A percentile compares a stretch with the other conserved stretches of the same genome.
Conservation (phyloP, 257 asterid species). For the Echium plantagineum region DNA sequence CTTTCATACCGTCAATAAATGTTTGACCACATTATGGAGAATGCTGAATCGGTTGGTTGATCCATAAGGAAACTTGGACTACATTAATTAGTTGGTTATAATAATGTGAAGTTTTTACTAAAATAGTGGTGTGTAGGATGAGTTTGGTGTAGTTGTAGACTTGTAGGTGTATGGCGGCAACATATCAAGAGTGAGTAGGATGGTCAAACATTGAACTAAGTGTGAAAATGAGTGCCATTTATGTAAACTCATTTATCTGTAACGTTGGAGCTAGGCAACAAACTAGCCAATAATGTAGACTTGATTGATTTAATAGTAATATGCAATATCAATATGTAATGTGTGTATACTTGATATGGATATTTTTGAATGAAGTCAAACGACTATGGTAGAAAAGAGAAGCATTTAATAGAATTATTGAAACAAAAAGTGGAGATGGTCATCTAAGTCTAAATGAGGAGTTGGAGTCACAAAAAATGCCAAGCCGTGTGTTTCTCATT, state of each 20-base stretch:
- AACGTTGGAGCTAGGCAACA: neutral
- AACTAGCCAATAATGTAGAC: neutral
- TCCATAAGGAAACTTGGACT: neutral
- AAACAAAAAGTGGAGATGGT: neutral
- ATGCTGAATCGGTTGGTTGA: neutral
- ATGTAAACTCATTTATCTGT: neutral
- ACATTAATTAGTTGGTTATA: neutral
- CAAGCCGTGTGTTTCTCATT: neutral
- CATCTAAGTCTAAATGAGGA: neutral
- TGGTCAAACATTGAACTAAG: slow-evolving; percentile 19
- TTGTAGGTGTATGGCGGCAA: slow-evolving; percentile 35
- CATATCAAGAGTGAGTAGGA: neutral
- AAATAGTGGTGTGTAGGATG: slow-evolving; percentile 6
- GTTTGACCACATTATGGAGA: neutral
- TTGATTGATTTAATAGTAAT: neutral
- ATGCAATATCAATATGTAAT: too few species aligned
- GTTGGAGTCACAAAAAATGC: neutral
- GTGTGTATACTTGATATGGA: neutral
- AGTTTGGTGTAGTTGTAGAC: slow-evolving; percentile 17
- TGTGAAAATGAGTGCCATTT: slow-evolving; percentile 1
- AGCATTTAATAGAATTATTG: neutral
- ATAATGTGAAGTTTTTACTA: neutral
- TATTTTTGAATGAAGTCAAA: slow-evolving; percentile 8
- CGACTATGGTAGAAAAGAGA: neutral
- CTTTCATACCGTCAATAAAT: neutral